A percentile compares a stretch with the other conserved stretches of the same genome.
These are phyloP conservation scores for Schizothecium vesticola DNA, from an alignment of 495 filamentous ascomycete genomes.

Conservation along the genomic window DNA sequence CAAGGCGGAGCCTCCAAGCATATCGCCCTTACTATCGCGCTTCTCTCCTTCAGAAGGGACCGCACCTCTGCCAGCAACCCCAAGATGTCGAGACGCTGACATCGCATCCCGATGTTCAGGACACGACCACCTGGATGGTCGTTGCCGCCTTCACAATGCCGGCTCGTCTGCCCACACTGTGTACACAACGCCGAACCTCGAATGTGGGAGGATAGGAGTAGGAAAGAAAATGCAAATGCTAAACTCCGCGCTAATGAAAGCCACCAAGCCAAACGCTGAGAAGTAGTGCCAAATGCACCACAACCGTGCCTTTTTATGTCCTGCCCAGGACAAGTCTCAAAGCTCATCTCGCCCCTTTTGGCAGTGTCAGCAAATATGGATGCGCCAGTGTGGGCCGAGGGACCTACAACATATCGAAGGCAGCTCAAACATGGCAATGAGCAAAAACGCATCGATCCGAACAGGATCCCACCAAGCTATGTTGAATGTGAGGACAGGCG, in stretches of 20 bases:
- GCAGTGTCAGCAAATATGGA: not conserved
- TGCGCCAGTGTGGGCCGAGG: not conserved
- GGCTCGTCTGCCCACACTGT: constrained; percentile 18
- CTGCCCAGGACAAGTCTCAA: constrained; percentile 18
- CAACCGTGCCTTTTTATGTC: constrained; percentile 32
- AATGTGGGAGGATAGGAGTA: no score
- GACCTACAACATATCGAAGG: not conserved
- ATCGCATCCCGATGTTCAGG: not conserved
- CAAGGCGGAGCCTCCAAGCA: constrained; percentile 21
- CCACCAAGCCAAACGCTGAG: not conserved
- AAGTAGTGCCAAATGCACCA: not conserved
- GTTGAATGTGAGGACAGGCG: not conserved
- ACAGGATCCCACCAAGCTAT: not conserved
- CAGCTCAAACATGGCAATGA: not conserved
- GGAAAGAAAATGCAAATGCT: not conserved
- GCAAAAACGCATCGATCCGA: not conserved
- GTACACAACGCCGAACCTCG: not conserved
- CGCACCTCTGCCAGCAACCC: constrained; percentile 19
- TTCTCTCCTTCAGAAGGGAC: constrained; percentile 53
- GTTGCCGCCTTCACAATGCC: constrained; percentile 8
- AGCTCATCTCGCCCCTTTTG: not conserved
- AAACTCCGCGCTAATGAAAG: no score
- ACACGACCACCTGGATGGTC: not conserved
- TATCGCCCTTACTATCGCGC: constrained; percentile 50
- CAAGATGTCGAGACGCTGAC: not conserved